Base-by-base conservation (phyloP, 352 stramenopile genomes). In the Hyaloperonospora arabidopsidis region DNA sequence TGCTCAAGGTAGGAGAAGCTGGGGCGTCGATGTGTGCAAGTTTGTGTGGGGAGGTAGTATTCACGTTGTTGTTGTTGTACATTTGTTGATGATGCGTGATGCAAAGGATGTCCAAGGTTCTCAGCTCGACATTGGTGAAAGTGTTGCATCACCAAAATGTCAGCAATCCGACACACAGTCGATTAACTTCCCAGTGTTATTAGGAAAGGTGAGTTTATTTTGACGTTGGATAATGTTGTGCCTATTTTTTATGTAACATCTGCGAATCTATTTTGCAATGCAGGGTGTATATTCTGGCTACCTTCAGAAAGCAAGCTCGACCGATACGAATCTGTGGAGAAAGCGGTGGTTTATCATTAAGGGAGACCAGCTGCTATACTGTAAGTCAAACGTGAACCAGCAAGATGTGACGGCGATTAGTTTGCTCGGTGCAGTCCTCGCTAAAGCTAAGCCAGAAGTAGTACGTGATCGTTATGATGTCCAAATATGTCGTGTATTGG, bases 331-430 rank as follows among this genome's bases (percentile, higher is more conserved):
- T 39, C 65, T 93, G 19, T 93, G 83, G 83, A 75, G 80, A 35
- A 86, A 85, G 60, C 79, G 83, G 13, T 93, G 83, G 83, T 93
- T 93, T 63, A 82, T 93, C 51, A 69, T 93, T 50, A 92, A 89
- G 60, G 80, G 84, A 45, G 80, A 93, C 48, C 82, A 93, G 48
- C 63, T 93, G 1, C 50, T 89, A 39, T 93, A 93, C 57, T 91
- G 83, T 64, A 93, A 93, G 57, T 88, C 78, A 0, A 78, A 84
- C 28, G 74, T 74, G 21, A 87, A 93, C 53, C 83, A 89, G 55
- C 78, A 81, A 22, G 83, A 93, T 17, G 79, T 93, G 23, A 91
- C 80, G 5, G 70, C 74, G 1, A 87, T 93, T 50, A 88, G 80
- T 63, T 67, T 93, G 29, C 61, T 93, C 7, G 83, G 81, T 23